A percentile compares a stretch with the other conserved stretches of the same genome.
Evolutionary conservation across 768 basidiomycete species (phyloP).

Genomic region (Tricholoma saponaceum): DNA sequence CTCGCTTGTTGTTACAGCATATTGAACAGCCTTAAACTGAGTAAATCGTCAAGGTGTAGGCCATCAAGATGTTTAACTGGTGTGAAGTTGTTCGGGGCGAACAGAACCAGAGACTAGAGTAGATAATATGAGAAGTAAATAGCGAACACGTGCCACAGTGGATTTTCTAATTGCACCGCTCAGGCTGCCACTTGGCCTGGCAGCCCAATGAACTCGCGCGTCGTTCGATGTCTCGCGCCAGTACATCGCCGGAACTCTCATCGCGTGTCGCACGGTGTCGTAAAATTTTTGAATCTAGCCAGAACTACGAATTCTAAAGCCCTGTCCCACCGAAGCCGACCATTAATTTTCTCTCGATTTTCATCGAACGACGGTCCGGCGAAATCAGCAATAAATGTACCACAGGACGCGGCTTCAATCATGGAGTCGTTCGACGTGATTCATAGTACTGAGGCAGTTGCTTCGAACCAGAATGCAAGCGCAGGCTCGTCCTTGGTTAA

Average conservation of each 20-base stretch:
- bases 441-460: neutral
- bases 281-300: neutral
- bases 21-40: neutral
- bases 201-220: slow-evolving; percentile 6
- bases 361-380: neutral
- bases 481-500: neutral
- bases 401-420: neutral
- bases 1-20: neutral
- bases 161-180: neutral
- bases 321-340: neutral
- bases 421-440: neutral
- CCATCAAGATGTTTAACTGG: too few relatives aligned
- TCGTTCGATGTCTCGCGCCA: neutral
- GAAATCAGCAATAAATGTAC: neutral
- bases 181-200: too few relatives aligned
- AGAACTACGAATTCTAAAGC: neutral
- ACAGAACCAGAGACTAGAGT: too few relatives aligned
- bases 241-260: neutral
- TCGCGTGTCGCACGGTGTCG: neutral
- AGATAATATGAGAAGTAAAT: too few relatives aligned
- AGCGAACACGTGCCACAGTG: neutral
- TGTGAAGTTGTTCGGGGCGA: too few relatives aligned
- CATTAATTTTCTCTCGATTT: neutral
- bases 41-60: too few relatives aligned
- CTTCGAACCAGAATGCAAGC: neutral